Conservation (phyloP, 2,329 filamentous ascomycete genomes). For the Alternaria sp. region DNA sequence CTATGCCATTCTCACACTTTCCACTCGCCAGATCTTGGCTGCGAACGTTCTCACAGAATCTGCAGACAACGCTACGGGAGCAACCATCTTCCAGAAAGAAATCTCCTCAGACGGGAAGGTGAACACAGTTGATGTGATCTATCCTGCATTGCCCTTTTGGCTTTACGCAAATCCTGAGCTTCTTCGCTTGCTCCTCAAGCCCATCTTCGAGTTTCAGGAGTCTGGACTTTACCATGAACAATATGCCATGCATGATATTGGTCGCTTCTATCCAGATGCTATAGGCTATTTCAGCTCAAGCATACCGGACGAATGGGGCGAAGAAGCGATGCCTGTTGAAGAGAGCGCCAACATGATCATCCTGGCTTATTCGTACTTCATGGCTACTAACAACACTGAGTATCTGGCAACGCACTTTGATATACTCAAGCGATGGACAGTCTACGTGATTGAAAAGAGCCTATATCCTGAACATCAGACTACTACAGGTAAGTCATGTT, state of each 20-base stretch:
- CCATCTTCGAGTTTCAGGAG: slow-evolving; percentile 1
- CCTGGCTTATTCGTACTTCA: background rate
- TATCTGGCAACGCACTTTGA: background rate
- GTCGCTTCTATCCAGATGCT: background rate
- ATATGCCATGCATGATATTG: slow-evolving; percentile 5
- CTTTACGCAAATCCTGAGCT: slow-evolving; percentile 7
- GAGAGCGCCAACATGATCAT: slow-evolving; percentile 2
- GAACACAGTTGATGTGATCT: background rate
- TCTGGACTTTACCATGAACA: background rate
- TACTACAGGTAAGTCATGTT: background rate
- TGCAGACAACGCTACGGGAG: background rate
- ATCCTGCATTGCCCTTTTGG: background rate
- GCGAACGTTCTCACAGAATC: background rate
- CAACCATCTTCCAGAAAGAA: background rate
- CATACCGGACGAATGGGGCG: background rate
- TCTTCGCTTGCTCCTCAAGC: slow-evolving; percentile 1
- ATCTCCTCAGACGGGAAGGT: slow-evolving; percentile 2
- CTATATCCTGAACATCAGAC: background rate
- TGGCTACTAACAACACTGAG: background rate
- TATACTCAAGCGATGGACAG: background rate
- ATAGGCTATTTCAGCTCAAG: background rate
- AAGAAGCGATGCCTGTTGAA: slow-evolving; percentile 2
- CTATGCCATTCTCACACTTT: background rate
- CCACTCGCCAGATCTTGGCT: slow-evolving; percentile 1
- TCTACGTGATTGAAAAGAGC: background rate